A percentile compares a stretch with the other conserved stretches of the same genome.
Evolutionary conservation across 768 basidiomycete species (phyloP).

Genomic region (Clavulina sp.): DNA sequence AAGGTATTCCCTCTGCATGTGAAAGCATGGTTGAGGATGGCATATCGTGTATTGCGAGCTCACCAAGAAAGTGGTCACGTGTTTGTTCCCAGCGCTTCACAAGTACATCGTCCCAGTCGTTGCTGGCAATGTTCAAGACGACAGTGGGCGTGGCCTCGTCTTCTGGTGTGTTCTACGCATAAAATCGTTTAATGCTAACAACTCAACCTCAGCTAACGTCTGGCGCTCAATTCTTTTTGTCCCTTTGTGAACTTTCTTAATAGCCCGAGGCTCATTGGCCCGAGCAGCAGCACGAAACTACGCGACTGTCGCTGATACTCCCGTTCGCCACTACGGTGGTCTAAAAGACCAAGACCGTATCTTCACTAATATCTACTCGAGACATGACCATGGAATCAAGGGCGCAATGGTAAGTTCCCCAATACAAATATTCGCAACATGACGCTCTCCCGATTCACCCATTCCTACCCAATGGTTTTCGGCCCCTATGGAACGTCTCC

Average conservation of each 20-base stretch:
- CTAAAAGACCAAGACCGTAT: slow-evolving; percentile 89
- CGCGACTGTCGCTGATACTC: slow-evolving; percentile 69
- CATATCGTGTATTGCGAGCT: no score
- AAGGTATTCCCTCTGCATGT: no score
- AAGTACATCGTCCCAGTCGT: no score
- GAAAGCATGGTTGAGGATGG: no score
- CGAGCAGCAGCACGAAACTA: slow-evolving; percentile 16
- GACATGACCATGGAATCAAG: slow-evolving; percentile 84
- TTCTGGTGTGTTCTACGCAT: background rate
- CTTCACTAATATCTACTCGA: slow-evolving; percentile 79
- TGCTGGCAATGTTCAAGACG: background rate
- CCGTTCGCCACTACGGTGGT: slow-evolving; percentile 81
- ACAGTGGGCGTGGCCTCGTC: background rate
- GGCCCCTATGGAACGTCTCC: background rate
- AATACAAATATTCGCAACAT: background rate
- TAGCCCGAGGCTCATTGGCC: background rate
- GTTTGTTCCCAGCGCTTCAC: no score
- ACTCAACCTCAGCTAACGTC: background rate
- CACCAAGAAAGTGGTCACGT: no score
- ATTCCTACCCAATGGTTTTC: no score
- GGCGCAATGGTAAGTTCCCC: slow-evolving; percentile 55
- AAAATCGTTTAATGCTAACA: background rate
- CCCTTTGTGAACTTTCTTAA: background rate
- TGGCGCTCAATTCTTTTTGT: background rate
- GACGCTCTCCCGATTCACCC: background rate